Evolutionary conservation across 2,329 filamentous ascomycete species (phyloP).

Genomic region (Daldinia eschscholtzii): DNA sequence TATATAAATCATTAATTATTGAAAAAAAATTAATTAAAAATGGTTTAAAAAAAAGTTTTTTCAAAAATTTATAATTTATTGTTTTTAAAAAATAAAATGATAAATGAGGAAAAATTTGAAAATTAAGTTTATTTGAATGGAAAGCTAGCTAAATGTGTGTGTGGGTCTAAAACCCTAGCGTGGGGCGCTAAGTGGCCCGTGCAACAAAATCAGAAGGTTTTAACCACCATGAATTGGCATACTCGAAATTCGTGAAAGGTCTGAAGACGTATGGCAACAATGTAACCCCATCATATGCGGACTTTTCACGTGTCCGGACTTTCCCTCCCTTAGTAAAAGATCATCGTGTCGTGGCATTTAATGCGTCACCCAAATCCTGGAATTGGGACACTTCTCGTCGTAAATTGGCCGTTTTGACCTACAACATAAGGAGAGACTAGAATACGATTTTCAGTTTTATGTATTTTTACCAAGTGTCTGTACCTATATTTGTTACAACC

Average conservation of each 20-base stretch:
- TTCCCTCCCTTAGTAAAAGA: constrained; percentile 12
- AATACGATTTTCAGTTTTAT: not conserved
- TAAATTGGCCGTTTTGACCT: not conserved
- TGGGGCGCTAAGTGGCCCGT: too few relatives aligned
- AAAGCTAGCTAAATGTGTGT: too few relatives aligned
- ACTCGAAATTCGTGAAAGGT: not conserved
- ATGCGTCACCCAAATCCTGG: not conserved
- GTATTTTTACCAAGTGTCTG: too few relatives aligned
- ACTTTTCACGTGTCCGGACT: constrained; percentile 30
- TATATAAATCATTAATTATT: too few relatives aligned
- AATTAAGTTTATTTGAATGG: too few relatives aligned
- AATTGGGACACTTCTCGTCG: constrained; percentile 30
- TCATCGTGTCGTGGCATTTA: constrained; percentile 11
- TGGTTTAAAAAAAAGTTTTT: too few relatives aligned
- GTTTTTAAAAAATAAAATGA: too few relatives aligned
- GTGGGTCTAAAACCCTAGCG: too few relatives aligned
- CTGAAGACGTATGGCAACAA: not conserved
- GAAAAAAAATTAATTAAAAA: too few relatives aligned
- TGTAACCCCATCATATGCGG: constrained; percentile 3
- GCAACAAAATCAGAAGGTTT: not conserved
- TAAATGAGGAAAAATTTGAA: too few relatives aligned
- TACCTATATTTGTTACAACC: too few relatives aligned
- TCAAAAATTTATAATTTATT: too few relatives aligned
- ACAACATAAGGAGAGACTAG: not conserved
- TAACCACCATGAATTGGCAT: not conserved